Percentiles rank a stretch among this genome's conserved stretches.
Conservation (phyloP, 768 basidiomycete genomes). For the Ramaria rubella region DNA sequence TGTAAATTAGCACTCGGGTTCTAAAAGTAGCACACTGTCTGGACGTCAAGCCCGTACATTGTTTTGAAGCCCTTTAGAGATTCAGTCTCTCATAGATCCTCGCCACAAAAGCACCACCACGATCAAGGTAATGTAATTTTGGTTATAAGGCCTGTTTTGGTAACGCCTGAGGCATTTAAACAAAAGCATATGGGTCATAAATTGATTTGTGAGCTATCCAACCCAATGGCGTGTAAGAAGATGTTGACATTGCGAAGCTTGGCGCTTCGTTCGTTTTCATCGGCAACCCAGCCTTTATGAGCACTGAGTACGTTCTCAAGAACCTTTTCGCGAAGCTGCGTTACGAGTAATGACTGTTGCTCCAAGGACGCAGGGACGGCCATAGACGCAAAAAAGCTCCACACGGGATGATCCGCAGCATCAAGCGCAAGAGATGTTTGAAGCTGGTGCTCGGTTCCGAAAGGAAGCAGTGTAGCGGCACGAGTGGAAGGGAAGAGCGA, state of each 20-base stretch:
- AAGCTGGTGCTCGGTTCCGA: conserved; percentile 11
- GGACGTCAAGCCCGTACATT: no score
- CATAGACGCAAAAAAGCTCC: conserved; percentile 88
- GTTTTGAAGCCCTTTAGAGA: no score
- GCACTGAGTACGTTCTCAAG: conserved; percentile 81
- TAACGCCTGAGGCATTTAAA: no score
- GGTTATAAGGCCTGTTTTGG: no score
- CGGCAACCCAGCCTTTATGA: conserved; percentile 64
- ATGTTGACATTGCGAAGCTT: conserved; percentile 92
- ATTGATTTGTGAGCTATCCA: conserved; percentile 68
- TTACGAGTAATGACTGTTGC: conserved; percentile 86
- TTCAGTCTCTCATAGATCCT: no score
- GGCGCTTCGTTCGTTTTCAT: conserved; percentile 67
- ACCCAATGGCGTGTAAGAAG: conserved; percentile 73
- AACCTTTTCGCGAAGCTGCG: conserved; percentile 84
- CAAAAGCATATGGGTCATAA: conserved; percentile 20
- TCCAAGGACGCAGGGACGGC: conserved; percentile 78
- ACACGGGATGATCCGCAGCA: conserved; percentile 69
- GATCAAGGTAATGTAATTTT: no score
- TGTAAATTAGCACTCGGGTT: no score
- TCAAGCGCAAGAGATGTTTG: conserved; percentile 52
- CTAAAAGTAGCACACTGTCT: no score
- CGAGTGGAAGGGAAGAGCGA: conserved; percentile 88
- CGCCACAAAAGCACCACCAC: no score
- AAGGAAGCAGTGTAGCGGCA: conserved; percentile 35